These are phyloP conservation scores for Boletus tylopilopsis DNA, from an alignment of 768 basidiomycete genomes.

Conservation along the genomic window DNA sequence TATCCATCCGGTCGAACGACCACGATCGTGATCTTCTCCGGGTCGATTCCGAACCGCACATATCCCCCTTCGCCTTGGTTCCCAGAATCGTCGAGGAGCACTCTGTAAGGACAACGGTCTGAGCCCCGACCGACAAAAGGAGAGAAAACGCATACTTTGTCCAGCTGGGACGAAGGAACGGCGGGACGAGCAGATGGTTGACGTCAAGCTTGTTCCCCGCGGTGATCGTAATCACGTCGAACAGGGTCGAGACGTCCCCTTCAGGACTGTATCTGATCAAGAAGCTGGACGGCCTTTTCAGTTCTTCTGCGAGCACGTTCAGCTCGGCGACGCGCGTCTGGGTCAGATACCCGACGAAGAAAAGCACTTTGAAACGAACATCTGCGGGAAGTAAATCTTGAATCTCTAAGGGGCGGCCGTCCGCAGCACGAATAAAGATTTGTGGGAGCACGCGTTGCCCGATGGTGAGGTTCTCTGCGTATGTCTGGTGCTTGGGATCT, in stretches of 20 bases:
- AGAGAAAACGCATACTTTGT: too few species aligned
- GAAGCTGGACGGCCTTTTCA: neutral
- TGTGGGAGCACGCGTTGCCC: neutral
- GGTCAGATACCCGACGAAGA: neutral
- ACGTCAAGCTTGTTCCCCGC: neutral
- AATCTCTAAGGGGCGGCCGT: neutral
- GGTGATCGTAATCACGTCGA: neutral
- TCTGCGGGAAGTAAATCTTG: slow-evolving; percentile 1
- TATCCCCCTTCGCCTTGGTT: slow-evolving; percentile 21
- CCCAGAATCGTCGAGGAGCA: neutral
- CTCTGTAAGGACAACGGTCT: too few species aligned
- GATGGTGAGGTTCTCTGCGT: neutral
- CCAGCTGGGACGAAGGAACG: too few species aligned
- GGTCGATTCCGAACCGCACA: slow-evolving; percentile 30
- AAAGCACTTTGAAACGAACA: neutral
- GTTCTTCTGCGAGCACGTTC: neutral
- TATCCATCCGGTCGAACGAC: slow-evolving; percentile 40
- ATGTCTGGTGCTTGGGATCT: neutral
- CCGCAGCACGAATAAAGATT: neutral
- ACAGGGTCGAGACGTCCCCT: neutral
- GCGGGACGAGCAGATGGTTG: neutral
- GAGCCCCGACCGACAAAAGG: too few species aligned
- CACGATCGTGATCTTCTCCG: slow-evolving; percentile 28
- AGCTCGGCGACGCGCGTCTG: neutral
- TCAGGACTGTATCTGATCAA: neutral